phyloP scores from a whole-genome alignment of 441 rosid species.

The Populus hybrid region DNA sequence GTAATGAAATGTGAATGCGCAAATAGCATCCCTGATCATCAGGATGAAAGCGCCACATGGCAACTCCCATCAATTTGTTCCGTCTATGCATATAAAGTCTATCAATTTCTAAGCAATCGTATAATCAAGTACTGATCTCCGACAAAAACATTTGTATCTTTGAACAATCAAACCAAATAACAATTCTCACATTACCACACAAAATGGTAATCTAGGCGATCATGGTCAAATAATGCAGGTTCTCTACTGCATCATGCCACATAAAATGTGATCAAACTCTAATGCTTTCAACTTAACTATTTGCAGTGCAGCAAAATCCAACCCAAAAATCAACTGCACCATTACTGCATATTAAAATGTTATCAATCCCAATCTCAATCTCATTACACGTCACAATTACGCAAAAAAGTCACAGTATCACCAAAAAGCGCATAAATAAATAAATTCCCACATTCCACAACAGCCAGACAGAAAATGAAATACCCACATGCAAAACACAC shows the following conservation, averaged over 20 bases:
- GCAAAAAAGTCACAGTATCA: not conserved
- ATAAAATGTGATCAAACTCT: not conserved
- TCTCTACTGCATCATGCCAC: not conserved
- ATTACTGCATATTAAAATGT: not conserved
- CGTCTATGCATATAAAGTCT: conserved; percentile 9
- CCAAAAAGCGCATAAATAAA: not conserved
- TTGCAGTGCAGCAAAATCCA: not conserved
- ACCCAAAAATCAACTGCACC: not conserved
- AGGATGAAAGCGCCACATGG: conserved; percentile 3
- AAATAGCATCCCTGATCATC: not conserved
- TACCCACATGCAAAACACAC: not conserved
- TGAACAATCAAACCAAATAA: not conserved
- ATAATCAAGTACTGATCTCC: not conserved
- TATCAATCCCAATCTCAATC: not conserved
- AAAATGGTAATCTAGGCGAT: not conserved
- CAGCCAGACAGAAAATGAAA: not conserved
- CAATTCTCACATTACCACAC: not conserved
- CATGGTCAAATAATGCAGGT: not conserved
- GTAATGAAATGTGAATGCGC: not conserved
- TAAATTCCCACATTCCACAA: not conserved
- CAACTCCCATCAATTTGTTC: conserved; percentile 6
- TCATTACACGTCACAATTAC: too few species aligned
- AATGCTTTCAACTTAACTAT: not conserved
- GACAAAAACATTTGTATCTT: not conserved
- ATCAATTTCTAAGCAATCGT: not conserved